These are phyloP conservation scores for Wickerhamomyces xylosicus DNA, from an alignment of 805 yeast genomes.

Conservation along the genomic window DNA sequence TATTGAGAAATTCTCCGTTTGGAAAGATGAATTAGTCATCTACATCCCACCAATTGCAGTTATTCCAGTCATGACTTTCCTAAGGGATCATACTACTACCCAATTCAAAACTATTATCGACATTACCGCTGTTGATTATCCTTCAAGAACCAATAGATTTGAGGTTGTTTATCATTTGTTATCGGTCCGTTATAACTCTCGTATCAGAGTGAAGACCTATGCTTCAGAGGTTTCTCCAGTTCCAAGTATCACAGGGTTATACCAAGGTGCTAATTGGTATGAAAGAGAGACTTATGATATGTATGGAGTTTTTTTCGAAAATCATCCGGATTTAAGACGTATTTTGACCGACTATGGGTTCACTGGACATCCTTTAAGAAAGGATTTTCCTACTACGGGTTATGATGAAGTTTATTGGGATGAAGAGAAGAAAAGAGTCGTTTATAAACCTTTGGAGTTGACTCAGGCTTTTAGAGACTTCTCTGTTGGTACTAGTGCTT, in stretches of 20 bases:
- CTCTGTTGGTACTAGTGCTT: constrained; percentile 76
- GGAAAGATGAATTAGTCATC: constrained; percentile 81
- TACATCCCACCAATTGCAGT: constrained; percentile 70
- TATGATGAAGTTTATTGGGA: constrained; percentile 86
- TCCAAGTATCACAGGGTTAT: constrained; percentile 65
- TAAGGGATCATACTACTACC: constrained; percentile 69
- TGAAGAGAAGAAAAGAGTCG: constrained; percentile 82
- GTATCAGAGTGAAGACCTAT: constrained; percentile 82
- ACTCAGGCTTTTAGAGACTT: constrained; percentile 91
- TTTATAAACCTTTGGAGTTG: constrained; percentile 82
- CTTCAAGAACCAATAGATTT: constrained; percentile 73
- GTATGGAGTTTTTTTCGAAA: constrained; percentile 81
- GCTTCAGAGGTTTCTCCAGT: constrained; percentile 78
- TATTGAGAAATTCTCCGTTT: constrained; percentile 75
- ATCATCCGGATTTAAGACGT: constrained; percentile 83
- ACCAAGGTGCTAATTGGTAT: constrained; percentile 80
- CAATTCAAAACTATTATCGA: constrained; percentile 75
- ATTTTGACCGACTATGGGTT: constrained; percentile 89
- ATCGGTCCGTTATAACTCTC: constrained; percentile 73
- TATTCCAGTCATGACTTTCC: constrained; percentile 57
- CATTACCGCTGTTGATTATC: constrained; percentile 81
- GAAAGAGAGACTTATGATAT: constrained; percentile 85
- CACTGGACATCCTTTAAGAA: constrained; percentile 85
- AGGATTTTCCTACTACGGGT: constrained; percentile 89
- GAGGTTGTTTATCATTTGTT: constrained; percentile 80